Percentiles rank a stretch among this genome's conserved stretches.
These are phyloP conservation scores for Sophora flavescens DNA, from an alignment of 306 rosid genomes.

Conservation along the genomic window DNA sequence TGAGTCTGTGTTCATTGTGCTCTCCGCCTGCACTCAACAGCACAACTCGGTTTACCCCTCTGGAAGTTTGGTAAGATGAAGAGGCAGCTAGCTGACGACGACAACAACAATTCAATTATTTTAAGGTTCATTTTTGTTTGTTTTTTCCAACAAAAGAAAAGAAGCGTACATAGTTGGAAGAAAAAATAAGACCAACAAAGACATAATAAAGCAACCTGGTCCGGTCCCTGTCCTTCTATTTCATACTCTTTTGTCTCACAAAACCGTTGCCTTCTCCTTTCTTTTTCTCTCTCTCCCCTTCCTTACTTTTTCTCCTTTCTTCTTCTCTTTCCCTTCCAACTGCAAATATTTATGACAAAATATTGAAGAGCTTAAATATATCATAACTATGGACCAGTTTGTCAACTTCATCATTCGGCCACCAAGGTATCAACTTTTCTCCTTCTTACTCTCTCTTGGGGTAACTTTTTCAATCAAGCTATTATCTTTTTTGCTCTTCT, in stretches of 20 bases:
- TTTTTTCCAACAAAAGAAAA: slow-evolving; percentile 45
- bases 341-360: background rate
- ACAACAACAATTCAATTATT: background rate
- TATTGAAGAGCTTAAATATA: slow-evolving; percentile 37
- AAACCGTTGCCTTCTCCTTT: slow-evolving; percentile 41
- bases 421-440: slow-evolving; percentile 50
- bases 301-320: background rate
- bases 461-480: slow-evolving; percentile 20
- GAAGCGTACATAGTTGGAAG: slow-evolving; percentile 18
- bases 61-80: background rate
- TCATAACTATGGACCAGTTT: slow-evolving; percentile 56
- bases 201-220: slow-evolving; percentile 29
- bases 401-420: slow-evolving; percentile 63
- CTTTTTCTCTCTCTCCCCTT: slow-evolving; percentile 19
- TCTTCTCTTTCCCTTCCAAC: slow-evolving; percentile 31
- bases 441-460: slow-evolving; percentile 9
- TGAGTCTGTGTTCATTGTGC: too few relatives aligned
- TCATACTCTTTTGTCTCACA: slow-evolving; percentile 46
- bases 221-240: slow-evolving; percentile 45
- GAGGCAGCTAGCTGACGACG: background rate
- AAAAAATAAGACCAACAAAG: slow-evolving; percentile 44
- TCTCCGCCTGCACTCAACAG: background rate
- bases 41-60: background rate
- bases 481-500: background rate
- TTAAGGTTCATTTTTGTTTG: background rate